phyloP scores from a whole-genome alignment of 495 filamentous ascomycete species.

The Penicillium desertorum region DNA sequence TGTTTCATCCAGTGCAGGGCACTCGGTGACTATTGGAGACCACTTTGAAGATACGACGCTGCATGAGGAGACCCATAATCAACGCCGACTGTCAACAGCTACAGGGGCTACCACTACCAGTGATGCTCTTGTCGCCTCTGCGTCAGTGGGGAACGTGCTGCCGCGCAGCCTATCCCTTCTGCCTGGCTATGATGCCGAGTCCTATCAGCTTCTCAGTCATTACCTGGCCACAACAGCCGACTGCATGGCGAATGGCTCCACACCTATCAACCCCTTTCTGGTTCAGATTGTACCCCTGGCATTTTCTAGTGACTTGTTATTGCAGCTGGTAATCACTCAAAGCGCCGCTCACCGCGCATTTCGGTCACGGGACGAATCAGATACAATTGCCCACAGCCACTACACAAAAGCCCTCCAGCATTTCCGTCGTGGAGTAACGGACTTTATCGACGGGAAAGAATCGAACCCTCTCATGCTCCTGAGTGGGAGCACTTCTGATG shows the following conservation, averaged over 20 bases:
- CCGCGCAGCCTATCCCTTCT: slow-evolving; percentile 37
- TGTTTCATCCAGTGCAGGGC: slow-evolving; percentile 16
- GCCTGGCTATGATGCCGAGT: slow-evolving; percentile 35
- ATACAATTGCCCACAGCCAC: slow-evolving; percentile 36
- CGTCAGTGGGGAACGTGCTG: slow-evolving; percentile 26
- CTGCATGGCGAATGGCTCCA: slow-evolving; percentile 42
- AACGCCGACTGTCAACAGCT: slow-evolving; percentile 7
- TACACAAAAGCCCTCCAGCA: slow-evolving; percentile 37
- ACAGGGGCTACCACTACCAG: neutral
- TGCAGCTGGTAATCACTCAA: slow-evolving; percentile 41
- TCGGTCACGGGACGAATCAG: slow-evolving; percentile 35
- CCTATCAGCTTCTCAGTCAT: slow-evolving; percentile 37
- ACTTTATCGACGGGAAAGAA: slow-evolving; percentile 42
- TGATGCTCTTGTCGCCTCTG: slow-evolving; percentile 9
- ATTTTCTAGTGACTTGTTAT: slow-evolving; percentile 38
- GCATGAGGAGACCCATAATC: slow-evolving; percentile 2
- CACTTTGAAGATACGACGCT: neutral
- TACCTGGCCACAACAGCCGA: slow-evolving; percentile 40
- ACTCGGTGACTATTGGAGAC: slow-evolving; percentile 12
- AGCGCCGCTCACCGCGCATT: slow-evolving; percentile 43
- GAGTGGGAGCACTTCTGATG: slow-evolving; percentile 39
- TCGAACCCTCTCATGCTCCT: slow-evolving; percentile 38
- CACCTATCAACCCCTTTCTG: slow-evolving; percentile 39
- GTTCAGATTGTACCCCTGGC: slow-evolving; percentile 42
- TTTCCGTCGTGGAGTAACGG: slow-evolving; percentile 36